A percentile compares a stretch with the other conserved stretches of the same genome.
phyloP scores from a whole-genome alignment of 345 rosid species.

The rapeseed (Brassica napus) region Da-Ae NC_063451.1:26276501-26277000 shows the following conservation, averaged over 20 bases:
- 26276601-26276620: conserved; percentile 40
- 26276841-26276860: conserved; percentile 47
- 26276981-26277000: too few relatives aligned
- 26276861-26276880: conserved; percentile 49
- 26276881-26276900: conserved; percentile 51
- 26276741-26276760: conserved; percentile 49
- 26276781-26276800: conserved; percentile 45
- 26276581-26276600: conserved; percentile 42
- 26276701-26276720: conserved; percentile 46
- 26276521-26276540: conserved; percentile 36
- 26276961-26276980: neutral
- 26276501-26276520: conserved; percentile 47
- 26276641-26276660: conserved; percentile 46
- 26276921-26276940: conserved; percentile 45
- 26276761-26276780: conserved; percentile 42
- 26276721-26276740: conserved; percentile 52
- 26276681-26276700: conserved; percentile 44
- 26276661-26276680: conserved; percentile 56
- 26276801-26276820: conserved; percentile 48
- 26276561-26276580: conserved; percentile 55
- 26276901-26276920: conserved; percentile 52
- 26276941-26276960: neutral
- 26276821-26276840: conserved; percentile 57
- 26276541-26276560: conserved; percentile 48
- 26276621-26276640: conserved; percentile 42